Conservation (phyloP, 768 basidiomycete species). For the Neoboletus magnificus region DNA sequence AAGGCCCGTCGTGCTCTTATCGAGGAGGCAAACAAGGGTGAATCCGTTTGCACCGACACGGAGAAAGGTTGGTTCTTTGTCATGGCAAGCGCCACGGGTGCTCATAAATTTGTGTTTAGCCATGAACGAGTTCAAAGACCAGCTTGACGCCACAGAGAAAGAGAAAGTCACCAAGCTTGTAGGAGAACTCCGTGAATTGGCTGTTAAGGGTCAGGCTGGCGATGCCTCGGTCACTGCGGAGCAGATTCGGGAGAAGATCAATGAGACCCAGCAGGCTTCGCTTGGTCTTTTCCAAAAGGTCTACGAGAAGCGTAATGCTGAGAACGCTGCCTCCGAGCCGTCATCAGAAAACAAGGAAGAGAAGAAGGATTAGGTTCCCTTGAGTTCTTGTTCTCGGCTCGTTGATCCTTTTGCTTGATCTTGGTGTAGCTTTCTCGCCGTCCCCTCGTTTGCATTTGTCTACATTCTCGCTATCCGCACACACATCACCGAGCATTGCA, state of each 20-base stretch:
- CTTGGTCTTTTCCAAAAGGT: constrained; percentile 98
- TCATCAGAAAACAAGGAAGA: constrained; percentile 51
- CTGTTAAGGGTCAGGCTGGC: constrained; percentile 84
- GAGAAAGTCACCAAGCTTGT: constrained; percentile 91
- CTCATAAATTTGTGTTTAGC: constrained; percentile 42
- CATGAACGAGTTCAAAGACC: constrained; percentile 97
- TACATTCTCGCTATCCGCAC: constrained; percentile 1
- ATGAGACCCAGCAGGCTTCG: constrained; percentile 91
- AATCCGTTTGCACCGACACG: constrained; percentile 90
- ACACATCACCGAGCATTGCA: constrained; percentile 18
- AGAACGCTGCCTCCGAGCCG: constrained; percentile 51
- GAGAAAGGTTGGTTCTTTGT: constrained; percentile 70
- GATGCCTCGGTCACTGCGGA: constrained; percentile 83
- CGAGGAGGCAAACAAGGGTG: constrained; percentile 95
- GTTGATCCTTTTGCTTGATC: constrained; percentile 8
- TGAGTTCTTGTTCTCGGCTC: neutral
- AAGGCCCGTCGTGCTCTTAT: constrained; percentile 84
- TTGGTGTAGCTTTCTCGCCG: constrained; percentile 13
- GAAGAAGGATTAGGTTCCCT: constrained; percentile 76
- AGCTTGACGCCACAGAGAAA: constrained; percentile 88
- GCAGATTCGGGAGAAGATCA: constrained; percentile 86
- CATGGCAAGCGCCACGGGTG: neutral
- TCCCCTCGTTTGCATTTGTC: constrained; percentile 26
- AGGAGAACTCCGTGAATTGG: constrained; percentile 82
- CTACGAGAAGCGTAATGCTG: constrained; percentile 88